Evolutionary conservation across 805 yeast genomes (phyloP), one percentile per base, ranked within the genome.

Genomic region (Candida awuae): DNA sequence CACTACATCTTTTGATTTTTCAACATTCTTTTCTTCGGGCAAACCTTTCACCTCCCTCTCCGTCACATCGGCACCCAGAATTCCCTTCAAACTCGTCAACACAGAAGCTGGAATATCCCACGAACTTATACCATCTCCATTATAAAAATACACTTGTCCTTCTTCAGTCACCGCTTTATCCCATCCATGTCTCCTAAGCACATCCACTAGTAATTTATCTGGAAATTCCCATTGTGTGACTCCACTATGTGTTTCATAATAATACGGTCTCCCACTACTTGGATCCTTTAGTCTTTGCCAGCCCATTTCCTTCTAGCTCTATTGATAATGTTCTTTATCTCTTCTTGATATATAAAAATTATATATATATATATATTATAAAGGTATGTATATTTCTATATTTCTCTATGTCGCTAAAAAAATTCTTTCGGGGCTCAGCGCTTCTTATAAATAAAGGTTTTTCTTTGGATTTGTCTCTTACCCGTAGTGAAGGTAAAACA

Each of bases 201-300:
- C 68, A 27, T 41, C 31, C 16, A 63, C 61, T 14, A 77, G 65
- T 18, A 70, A 52, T 37, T 69, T 81, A 14, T 59, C 71, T 0
- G 96, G 96, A 46, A 77, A 75, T 19, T 82, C 84, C 95, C 96
- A 86, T 36, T 79, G 75, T 0, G 95, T 77, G 47, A 76, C 75
- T 35, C 75, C 71, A 0, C 90, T 80, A 20, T 55, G 67, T 0
- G 71, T 38, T 46, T 87, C 77, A 56, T 76, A 84, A 59, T 81
- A 87, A 60, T 87, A 88, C 1, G 66, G 63, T 35, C 79, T 66
- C 0, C 94, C 92, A 37, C 42, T 39, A 2, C 75, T 75, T 10
- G 72, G 74, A 49, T 81, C 84, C 28, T 63, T 63, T 10, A 74
- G 70, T 43, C 75, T 74, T 51, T 72, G 75, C 95, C 96, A 87